Conservation (phyloP, 2,329 filamentous ascomycete genomes). For the Thielaviopsis cerberus region DNA sequence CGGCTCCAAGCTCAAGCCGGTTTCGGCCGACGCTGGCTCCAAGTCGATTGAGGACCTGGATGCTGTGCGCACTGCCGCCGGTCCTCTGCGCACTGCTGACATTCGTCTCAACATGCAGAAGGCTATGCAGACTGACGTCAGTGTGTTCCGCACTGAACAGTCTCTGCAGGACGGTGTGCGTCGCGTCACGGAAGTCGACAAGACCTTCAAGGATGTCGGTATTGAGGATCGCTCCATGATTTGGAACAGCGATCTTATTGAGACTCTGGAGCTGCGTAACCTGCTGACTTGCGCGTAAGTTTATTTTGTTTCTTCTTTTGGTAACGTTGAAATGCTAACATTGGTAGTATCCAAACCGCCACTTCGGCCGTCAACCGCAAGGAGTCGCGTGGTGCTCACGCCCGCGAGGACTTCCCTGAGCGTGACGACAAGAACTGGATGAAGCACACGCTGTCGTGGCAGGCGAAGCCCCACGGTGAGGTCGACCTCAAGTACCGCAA, state of each 20-base stretch:
- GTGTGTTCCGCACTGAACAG: conserved; percentile 89
- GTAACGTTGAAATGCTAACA: conserved; percentile 10
- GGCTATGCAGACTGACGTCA: conserved; percentile 94
- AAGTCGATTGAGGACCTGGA: conserved; percentile 76
- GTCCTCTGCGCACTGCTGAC: conserved; percentile 73
- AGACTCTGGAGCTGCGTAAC: conserved; percentile 90
- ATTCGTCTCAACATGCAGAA: conserved; percentile 89
- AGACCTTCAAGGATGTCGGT: conserved; percentile 61
- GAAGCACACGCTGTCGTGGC: conserved; percentile 96
- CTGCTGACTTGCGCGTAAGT: conserved; percentile 88
- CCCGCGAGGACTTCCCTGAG: conserved; percentile 88
- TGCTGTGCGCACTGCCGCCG: conserved; percentile 64
- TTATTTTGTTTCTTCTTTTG: conserved; percentile 1
- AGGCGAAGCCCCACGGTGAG: conserved; percentile 78
- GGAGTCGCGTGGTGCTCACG: conserved; percentile 93
- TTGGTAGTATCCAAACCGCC: conserved; percentile 64
- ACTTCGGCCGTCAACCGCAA: conserved; percentile 79
- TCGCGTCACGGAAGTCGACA: conserved; percentile 72
- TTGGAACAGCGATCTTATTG: conserved; percentile 95
- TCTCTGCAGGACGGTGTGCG: conserved; percentile 81
- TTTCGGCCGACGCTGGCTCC: conserved; percentile 71
- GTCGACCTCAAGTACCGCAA: conserved; percentile 72
- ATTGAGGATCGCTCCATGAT: conserved; percentile 99
- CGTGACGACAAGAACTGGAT: conserved; percentile 95
- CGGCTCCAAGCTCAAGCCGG: conserved; percentile 58